Evolutionary conservation across 2,329 filamentous ascomycete species (phyloP).

Genomic region (Phialophora macrospora): DNA sequence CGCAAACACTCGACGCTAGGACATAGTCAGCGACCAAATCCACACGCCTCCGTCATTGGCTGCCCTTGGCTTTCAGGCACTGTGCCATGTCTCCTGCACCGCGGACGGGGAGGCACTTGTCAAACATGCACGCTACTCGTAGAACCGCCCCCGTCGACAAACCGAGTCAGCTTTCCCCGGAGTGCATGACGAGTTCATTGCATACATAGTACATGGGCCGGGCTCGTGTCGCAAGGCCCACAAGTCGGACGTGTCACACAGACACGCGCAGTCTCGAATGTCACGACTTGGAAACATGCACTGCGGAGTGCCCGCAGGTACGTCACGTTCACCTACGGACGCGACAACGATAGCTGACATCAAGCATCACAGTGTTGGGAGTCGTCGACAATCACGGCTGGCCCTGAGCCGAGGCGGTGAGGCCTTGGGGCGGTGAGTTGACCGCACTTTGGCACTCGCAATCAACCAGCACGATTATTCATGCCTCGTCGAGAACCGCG

Average conservation of each 20-base stretch:
- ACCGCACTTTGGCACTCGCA: slow-evolving; percentile 23
- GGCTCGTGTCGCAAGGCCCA: neutral
- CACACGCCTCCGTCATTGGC: neutral
- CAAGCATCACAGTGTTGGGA: slow-evolving; percentile 7
- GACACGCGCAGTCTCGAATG: slow-evolving; percentile 16
- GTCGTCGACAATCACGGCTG: slow-evolving; percentile 9
- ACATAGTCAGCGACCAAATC: neutral
- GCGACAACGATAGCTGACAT: slow-evolving; percentile 10
- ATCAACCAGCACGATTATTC: neutral
- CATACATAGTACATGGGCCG: neutral
- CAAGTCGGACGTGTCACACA: slow-evolving; percentile 16
- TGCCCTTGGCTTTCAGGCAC: neutral
- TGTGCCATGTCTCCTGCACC: neutral
- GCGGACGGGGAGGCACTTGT: neutral
- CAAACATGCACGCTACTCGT: slow-evolving; percentile 4
- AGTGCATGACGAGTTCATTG: slow-evolving; percentile 4
- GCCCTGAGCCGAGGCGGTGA: slow-evolving; percentile 20
- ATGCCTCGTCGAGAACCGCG: slow-evolving; percentile 6
- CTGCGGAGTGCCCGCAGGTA: neutral
- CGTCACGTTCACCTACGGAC: neutral
- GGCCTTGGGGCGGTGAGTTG: slow-evolving; percentile 24
- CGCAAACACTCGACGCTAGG: neutral
- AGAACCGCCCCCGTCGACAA: slow-evolving; percentile 12
- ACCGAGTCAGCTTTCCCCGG: slow-evolving; percentile 17
- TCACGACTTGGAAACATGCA: slow-evolving; percentile 15